These are phyloP conservation scores for Ballota nigra DNA, from an alignment of 257 asterid genomes.

Conservation along the genomic window DNA sequence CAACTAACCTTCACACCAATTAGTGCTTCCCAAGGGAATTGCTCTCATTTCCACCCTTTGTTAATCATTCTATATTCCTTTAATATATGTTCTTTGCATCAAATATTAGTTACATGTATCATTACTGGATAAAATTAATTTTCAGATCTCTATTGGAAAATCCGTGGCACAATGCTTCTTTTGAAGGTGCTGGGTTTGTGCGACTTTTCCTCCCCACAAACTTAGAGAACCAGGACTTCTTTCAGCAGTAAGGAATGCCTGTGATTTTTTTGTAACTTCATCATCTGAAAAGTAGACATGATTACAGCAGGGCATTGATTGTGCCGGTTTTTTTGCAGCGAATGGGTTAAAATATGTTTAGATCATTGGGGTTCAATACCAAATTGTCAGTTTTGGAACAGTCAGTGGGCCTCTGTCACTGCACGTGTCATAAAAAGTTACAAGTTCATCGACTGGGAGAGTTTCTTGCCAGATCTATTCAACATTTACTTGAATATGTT, in stretches of 20 bases:
- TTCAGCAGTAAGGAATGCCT: conserved; percentile 56
- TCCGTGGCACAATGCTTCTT: conserved; percentile 96
- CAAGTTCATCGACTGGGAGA: conserved; percentile 71
- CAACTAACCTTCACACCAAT: conserved; percentile 8
- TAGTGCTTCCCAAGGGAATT: neutral
- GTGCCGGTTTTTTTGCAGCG: conserved; percentile 48
- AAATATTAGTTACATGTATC: conserved; percentile 8
- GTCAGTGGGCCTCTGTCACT: conserved; percentile 95
- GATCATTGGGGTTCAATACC: conserved; percentile 85
- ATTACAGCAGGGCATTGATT: conserved; percentile 23
- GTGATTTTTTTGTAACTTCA: conserved; percentile 12
- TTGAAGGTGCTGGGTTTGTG: conserved; percentile 95
- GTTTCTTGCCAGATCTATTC: conserved; percentile 66
- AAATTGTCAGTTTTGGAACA: conserved; percentile 92
- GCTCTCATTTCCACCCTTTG: conserved; percentile 15
- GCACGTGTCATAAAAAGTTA: conserved; percentile 91
- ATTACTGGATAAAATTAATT: conserved; percentile 26
- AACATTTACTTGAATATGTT: conserved; percentile 84
- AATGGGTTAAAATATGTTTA: conserved; percentile 62
- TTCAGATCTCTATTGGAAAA: conserved; percentile 88
- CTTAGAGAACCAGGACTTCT: conserved; percentile 79
- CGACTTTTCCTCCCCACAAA: conserved; percentile 94
- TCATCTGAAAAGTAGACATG: conserved; percentile 17
- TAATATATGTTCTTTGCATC: conserved; percentile 9
- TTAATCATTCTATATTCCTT: neutral